Base-by-base conservation (phyloP, 148 eudicot species). In the Persicaria tinctoria region DNA sequence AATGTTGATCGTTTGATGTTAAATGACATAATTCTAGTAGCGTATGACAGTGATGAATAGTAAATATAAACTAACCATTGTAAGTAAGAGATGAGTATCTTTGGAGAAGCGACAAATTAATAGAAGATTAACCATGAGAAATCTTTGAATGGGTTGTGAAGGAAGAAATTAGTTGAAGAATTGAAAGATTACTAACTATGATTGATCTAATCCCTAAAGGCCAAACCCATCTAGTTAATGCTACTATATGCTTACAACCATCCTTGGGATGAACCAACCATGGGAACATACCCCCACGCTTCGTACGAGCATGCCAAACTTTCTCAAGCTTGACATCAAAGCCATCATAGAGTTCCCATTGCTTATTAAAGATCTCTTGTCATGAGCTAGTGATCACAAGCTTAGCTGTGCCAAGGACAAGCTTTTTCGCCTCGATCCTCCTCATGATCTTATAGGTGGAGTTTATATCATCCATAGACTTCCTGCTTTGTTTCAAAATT, bases 401-500 rank as follows among this genome's bases (percentile, higher is more conserved):
- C 79, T 91, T 91, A 47, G 96, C 84, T 38, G 86, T 93, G 79
- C 89, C 96, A 78, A 91, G 86, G 49, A 93, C 79, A 68, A 91
- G 84, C 79, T 91, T 93, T 70, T 91, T 93, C 0, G 91, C 96
- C 74, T 91, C 96, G 49, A 89, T 91, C 82, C 93, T 85, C 83
- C 96, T 77, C 93, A 87, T 85, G 66, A 91, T 91, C 80, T 86
- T 91, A 76, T 89, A 91, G 3, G 90, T 85, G 0, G 91, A 81
- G 81, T 32, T 32, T 32, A 1, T 32, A 32, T 32, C 41, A 1
- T 32, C 0, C 2, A 32, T 32, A 32, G 41, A 32, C 41, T 32
- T 1, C 2, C 2, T 32, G 41, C 41, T 2, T 32, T 32, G 3
- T 32, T 32, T 1, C 41, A 32, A 32, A 32, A 32, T 1, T 32